Evolutionary conservation across 164 flowering plant genomes (phyloP).

Genomic region (Cinnamomum micranthum): DNA sequence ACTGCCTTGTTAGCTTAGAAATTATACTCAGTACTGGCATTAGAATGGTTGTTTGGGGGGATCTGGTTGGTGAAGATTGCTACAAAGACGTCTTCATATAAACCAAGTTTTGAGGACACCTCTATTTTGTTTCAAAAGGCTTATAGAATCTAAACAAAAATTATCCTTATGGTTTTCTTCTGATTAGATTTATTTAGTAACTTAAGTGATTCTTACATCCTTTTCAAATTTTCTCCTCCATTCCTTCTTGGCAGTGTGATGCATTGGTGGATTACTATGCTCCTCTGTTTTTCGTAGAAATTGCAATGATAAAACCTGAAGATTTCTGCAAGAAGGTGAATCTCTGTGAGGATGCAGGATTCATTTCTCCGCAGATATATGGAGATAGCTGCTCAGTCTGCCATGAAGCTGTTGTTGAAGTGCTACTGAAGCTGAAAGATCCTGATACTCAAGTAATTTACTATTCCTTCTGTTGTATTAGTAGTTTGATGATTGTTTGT

Average conservation of each 20-base stretch:
- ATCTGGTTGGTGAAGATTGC: neutral
- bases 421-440: constrained; percentile 63
- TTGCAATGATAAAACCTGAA: constrained; percentile 48
- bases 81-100: neutral
- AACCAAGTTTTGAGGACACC: neutral
- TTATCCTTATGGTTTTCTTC: neutral
- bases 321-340: constrained; percentile 59
- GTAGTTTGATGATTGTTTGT: neutral
- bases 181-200: neutral
- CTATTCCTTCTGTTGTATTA: neutral
- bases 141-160: neutral
- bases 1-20: too few species aligned
- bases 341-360: constrained; percentile 45
- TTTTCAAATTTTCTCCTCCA: neutral
- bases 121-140: neutral
- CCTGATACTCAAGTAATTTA: constrained; percentile 83
- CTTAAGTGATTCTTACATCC: neutral
- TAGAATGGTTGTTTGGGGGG: neutral
- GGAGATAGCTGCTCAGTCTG: constrained; percentile 61
- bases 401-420: constrained; percentile 54
- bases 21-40: neutral
- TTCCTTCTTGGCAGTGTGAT: constrained; percentile 49
- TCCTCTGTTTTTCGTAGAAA: constrained; percentile 68
- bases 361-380: constrained; percentile 18
- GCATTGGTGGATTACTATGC: constrained; percentile 79